Evolutionary conservation across 345 rosid genomes (phyloP).

Genomic region (Draba incana): DNA sequence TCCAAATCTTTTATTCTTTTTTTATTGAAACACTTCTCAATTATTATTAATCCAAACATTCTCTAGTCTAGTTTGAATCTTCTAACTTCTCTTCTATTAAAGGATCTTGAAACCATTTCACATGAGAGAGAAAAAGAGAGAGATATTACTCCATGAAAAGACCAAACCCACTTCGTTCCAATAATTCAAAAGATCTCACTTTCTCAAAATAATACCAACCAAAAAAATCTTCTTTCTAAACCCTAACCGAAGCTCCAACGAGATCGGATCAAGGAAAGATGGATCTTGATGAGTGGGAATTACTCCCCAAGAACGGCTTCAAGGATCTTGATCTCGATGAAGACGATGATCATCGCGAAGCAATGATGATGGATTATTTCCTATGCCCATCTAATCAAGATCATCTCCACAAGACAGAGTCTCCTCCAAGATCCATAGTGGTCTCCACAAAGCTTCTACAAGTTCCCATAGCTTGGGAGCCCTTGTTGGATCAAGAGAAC

Average conservation of each 20-base stretch:
- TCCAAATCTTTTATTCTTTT: not conserved
- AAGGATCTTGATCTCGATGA: conserved; percentile 46
- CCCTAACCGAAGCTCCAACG: conserved; percentile 13
- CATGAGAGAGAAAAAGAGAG: conserved; percentile 32
- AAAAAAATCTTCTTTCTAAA: conserved; percentile 19
- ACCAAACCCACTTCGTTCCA: conserved; percentile 35
- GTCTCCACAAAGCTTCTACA: conserved; percentile 52
- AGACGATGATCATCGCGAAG: conserved; percentile 40
- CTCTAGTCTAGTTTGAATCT: conserved; percentile 26
- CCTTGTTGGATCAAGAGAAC: conserved; percentile 35
- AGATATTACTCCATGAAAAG: conserved; percentile 25
- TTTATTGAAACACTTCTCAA: not conserved
- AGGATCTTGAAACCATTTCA: conserved; percentile 23
- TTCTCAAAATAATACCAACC: conserved; percentile 11
- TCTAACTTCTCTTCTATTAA: conserved; percentile 23
- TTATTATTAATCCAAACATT: conserved; percentile 18
- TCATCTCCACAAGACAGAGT: conserved; percentile 25
- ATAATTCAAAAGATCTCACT: conserved; percentile 30
- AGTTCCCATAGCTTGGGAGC: conserved; percentile 64
- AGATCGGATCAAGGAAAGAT: conserved; percentile 40
- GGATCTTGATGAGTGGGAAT: conserved; percentile 93
- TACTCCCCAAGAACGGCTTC: conserved; percentile 58
- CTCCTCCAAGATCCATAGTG: conserved; percentile 34
- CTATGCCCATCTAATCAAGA: conserved; percentile 53
- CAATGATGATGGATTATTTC: conserved; percentile 62